Evolutionary conservation across 176 grass and related monocot species (phyloP), one percentile per base, ranked within the genome.

Genomic region (Bolboschoenus planiculmis): DNA sequence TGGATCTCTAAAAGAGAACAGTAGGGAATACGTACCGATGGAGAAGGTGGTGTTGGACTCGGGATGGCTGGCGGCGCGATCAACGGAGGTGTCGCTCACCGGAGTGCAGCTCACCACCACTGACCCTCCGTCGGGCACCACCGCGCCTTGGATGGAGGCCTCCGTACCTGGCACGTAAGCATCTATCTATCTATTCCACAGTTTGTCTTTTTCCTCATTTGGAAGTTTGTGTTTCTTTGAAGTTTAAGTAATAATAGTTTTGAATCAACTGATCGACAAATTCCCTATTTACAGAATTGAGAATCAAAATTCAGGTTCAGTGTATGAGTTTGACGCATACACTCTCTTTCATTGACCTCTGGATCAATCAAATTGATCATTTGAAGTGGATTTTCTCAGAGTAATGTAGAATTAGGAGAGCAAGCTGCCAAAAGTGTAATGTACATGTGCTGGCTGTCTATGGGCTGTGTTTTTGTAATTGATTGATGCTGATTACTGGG

Each of bases 31-130:
- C n/a, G 29, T 33, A 10, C 18, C 2, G 64, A 83, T 90, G 83
- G 47, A 48, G 87, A 95, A 95, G 86, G 90, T n/a, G 79, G 86
- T 90, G 53, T 89, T 93, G 44, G 90, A 95, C 87, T 88, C 96
- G 15, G 90, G 92, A 85, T 98, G 96, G 92, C 67, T 95, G 81
- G 96, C 96, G 24, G 96, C 96, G 74, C 89, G 91, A 62, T 93
- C 92, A 59, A 91, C 90, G 15, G 90, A 98, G 83, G 90, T 95
- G 24, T 18, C 75, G 7, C 88, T 87, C 89, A 93, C 96, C 84
- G 92, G 96, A 80, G 86, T 91, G 61, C 73, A 98, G 87, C 88
- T 97, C 74, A 97, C 92, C 26, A 97, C 95, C 87, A 91, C 87
- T 80, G 71, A 91, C 9, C 95, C 92, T 35, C 95, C 80, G 5